Evolutionary conservation across 306 rosid genomes (phyloP), one percentile per base, ranked within the genome.

Genomic region (Rosa chinensis): DNA sequence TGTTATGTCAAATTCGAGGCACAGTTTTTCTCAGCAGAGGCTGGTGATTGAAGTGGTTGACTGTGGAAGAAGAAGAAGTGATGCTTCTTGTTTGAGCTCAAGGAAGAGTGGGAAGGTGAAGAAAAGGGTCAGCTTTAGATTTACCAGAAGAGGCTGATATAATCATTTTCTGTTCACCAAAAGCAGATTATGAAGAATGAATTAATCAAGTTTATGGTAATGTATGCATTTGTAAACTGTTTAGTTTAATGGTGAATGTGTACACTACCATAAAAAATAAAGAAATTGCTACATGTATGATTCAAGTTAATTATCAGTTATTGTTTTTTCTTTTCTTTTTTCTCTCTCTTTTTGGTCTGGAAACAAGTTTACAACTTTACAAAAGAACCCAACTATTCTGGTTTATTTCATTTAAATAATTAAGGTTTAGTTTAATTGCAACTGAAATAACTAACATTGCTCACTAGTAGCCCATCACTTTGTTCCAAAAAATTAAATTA

Each of bases 141-240:
- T 43, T 64, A 10, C 92, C 87, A 71, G 83, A 86, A 82, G 89
- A 77, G 66, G 85, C 89, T 1, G 95, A 91, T 69, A 83, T 79
- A 49, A 75, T 89, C 67, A 85, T 84, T 77, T 69, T 87, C 52
- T 28, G 77, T 56, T 77, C 88, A 74, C 62, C 83, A 67, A 67
- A 81, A 12, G 64, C 23, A 52, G 74, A 81, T 18, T 69, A 52
- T 43, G 50, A 50, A 25, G 32, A 80, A 52, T 56, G 75, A 78
- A 28, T 44, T 44, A 8, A 44, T 63, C 35, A 52, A 43, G 48
- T 67, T 67, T 20, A 9, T 39, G n/a, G 23, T 3, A 25, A 11
- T 28, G 40, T 62, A 62, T 13, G 67, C 42, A 62, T 61, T 61
- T 61, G 66, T 58, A 23, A 23, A 58, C 35, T 32, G 37, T 32